These are phyloP conservation scores for Brassica nigra DNA, from an alignment of 345 rosid species.

Conservation along the genomic window DNA sequence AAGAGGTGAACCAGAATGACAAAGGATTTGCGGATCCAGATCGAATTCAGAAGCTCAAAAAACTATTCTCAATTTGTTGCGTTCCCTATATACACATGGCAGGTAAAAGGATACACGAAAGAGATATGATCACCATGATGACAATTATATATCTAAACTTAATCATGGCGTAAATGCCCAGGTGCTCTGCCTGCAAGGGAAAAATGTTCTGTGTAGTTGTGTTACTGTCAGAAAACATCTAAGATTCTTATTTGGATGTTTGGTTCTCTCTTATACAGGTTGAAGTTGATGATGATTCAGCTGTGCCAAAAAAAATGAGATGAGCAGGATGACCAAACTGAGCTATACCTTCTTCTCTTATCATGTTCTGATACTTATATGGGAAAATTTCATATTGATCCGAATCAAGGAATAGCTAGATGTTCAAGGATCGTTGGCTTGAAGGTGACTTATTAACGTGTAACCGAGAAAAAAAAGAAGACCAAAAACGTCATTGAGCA, in stretches of 20 bases:
- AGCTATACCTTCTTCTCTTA: slow-evolving; percentile 47
- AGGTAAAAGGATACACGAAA: slow-evolving; percentile 88
- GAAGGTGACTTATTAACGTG: no score
- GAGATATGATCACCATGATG: slow-evolving; percentile 54
- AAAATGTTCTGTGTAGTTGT: not conserved
- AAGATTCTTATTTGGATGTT: not conserved
- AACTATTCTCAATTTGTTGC: slow-evolving; percentile 93
- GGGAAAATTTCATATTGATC: not conserved
- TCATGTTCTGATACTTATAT: not conserved
- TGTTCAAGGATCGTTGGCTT: slow-evolving; percentile 6
- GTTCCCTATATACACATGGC: slow-evolving; percentile 95
- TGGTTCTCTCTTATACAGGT: slow-evolving; percentile 48
- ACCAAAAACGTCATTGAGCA: slow-evolving; percentile 84
- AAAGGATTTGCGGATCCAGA: slow-evolving; percentile 92
- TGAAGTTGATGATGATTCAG: slow-evolving; percentile 95
- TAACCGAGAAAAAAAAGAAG: slow-evolving; percentile 87
- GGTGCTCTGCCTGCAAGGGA: not conserved
- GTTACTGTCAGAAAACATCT: not conserved
- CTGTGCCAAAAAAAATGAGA: slow-evolving; percentile 54
- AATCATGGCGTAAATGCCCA: not conserved
- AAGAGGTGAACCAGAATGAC: slow-evolving; percentile 56
- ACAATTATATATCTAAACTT: not conserved
- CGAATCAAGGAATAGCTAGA: slow-evolving; percentile 2
- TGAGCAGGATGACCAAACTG: slow-evolving; percentile 53
- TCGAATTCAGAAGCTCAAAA: slow-evolving; percentile 77